Evolutionary conservation across 495 filamentous ascomycete species (phyloP).

Genomic region (Aspergillus leporis): DNA sequence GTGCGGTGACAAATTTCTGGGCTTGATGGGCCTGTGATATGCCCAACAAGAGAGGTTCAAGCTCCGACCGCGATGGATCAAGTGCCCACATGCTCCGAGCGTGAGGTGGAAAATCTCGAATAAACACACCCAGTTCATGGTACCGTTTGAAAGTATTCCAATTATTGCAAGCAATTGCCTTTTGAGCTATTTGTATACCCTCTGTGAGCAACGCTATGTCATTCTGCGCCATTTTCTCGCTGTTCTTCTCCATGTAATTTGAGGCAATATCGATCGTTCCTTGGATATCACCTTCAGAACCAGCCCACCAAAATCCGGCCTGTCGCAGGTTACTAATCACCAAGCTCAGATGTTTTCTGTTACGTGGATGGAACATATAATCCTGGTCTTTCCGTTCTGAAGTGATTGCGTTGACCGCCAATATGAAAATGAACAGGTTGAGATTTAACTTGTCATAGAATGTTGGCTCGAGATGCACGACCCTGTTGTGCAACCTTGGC

Average conservation of each 20-base stretch:
- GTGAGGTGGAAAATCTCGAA: slow-evolving; percentile 57
- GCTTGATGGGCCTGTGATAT: slow-evolving; percentile 57
- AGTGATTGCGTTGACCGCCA: slow-evolving; percentile 86
- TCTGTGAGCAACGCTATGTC: slow-evolving; percentile 62
- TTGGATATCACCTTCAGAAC: slow-evolving; percentile 66
- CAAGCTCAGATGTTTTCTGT: slow-evolving; percentile 60
- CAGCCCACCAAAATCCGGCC: slow-evolving; percentile 88
- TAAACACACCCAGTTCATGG: slow-evolving; percentile 76
- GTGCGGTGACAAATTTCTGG: slow-evolving; percentile 58
- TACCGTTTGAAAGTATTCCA: slow-evolving; percentile 66
- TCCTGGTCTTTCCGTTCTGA: slow-evolving; percentile 80
- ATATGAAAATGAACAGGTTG: slow-evolving; percentile 79
- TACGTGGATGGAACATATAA: slow-evolving; percentile 82
- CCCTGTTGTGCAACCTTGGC: slow-evolving; percentile 68
- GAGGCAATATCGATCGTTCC: slow-evolving; percentile 62
- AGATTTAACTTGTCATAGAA: slow-evolving; percentile 81
- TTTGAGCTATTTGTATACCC: slow-evolving; percentile 62
- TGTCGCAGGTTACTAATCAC: slow-evolving; percentile 79
- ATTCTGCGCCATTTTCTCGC: slow-evolving; percentile 50
- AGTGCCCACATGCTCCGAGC: slow-evolving; percentile 65
- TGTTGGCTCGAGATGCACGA: slow-evolving; percentile 75
- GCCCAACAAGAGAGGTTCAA: slow-evolving; percentile 47
- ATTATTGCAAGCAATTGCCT: slow-evolving; percentile 55
- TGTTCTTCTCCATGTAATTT: slow-evolving; percentile 60
- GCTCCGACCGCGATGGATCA: slow-evolving; percentile 32